phyloP scores from a whole-genome alignment of 2,329 filamentous ascomycete species.

The Corniculantispora saksenae region DNA sequence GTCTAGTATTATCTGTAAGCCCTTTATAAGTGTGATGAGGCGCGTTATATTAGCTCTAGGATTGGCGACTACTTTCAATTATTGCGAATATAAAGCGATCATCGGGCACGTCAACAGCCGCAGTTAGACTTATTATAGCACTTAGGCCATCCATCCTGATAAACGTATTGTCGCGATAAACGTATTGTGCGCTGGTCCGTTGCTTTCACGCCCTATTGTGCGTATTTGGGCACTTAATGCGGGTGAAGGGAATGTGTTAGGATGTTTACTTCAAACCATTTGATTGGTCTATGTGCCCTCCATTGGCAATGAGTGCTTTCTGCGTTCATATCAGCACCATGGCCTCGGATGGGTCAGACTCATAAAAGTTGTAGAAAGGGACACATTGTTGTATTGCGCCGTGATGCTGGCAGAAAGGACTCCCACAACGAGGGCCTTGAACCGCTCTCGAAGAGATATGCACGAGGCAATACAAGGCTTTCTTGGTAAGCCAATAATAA shows the following conservation, averaged over 20 bases:
- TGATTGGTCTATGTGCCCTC: neutral
- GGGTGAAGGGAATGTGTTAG: neutral
- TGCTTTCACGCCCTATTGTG: neutral
- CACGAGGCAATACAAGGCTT: no score
- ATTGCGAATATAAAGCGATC: constrained; percentile 9
- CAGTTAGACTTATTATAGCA: constrained; percentile 9
- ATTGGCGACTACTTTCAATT: constrained; percentile 14
- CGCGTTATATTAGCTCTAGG: constrained; percentile 3
- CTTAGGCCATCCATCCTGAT: constrained; percentile 5
- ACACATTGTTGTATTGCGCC: neutral
- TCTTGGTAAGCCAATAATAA: no score
- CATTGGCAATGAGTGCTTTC: neutral
- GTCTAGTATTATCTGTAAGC: neutral
- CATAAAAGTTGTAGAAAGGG: neutral
- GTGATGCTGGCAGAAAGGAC: no score
- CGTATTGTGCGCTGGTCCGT: neutral
- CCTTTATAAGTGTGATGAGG: neutral
- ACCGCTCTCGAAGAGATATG: no score
- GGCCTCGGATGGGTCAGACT: neutral
- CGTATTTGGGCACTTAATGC: neutral
- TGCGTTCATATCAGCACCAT: neutral
- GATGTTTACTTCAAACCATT: neutral
- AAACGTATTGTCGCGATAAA: neutral
- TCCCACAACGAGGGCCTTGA: no score
- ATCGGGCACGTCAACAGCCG: constrained; percentile 9